phyloP scores from a whole-genome alignment of 345 rosid species.

The Rhizophora mangle region DNA sequence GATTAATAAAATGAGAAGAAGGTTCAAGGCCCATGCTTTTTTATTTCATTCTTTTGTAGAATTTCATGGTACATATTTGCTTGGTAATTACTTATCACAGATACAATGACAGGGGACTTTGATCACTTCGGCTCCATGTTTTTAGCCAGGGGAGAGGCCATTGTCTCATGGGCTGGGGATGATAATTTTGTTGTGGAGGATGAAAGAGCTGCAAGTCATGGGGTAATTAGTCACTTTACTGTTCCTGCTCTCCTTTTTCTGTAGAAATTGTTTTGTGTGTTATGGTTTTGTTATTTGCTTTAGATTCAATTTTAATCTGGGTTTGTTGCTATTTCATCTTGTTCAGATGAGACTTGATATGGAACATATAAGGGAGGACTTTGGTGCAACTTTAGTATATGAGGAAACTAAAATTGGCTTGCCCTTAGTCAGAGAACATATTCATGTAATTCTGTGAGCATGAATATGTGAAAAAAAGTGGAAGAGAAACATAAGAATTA shows the following conservation, averaged over 20 bases:
- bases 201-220: constrained; percentile 38
- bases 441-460: not conserved
- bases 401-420: not conserved
- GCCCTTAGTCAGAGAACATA: not conserved
- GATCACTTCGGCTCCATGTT: constrained; percentile 54
- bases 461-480: not conserved
- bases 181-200: constrained; percentile 69
- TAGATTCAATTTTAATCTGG: too few species aligned
- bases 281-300: too few species aligned
- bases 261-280: not conserved
- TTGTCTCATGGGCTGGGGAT: constrained; percentile 65
- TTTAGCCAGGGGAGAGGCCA: constrained; percentile 63
- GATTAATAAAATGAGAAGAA: too few species aligned
- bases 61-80: not conserved
- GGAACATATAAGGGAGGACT: too few species aligned
- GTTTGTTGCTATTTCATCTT: too few species aligned
- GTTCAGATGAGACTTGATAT: too few species aligned
- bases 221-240: constrained; percentile 39
- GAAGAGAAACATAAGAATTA: not conserved
- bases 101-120: constrained; percentile 49
- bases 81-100: constrained; percentile 1
- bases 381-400: too few species aligned
- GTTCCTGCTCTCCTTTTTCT: not conserved
- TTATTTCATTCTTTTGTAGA: not conserved
- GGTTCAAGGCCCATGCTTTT: not conserved